Percentiles rank a stretch among this genome's conserved stretches.
phyloP scores from a whole-genome alignment of 1,284 basidiomycete genomes.

The Leccinum glutinopallens region DNA sequence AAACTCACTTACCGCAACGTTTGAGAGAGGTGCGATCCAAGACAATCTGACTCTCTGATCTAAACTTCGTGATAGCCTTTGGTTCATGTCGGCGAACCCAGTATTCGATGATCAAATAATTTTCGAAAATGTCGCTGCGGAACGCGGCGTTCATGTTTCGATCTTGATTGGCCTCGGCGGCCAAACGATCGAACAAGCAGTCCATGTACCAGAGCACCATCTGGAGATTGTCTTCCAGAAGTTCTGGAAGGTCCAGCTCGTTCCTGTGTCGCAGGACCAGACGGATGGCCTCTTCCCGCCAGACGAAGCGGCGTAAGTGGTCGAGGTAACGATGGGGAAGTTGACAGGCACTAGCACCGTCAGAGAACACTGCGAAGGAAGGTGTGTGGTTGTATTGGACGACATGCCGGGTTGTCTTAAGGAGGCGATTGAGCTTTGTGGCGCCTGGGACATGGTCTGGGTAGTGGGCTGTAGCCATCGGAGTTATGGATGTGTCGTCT shows the following conservation, averaged over 20 bases:
- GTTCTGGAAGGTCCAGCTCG: neutral
- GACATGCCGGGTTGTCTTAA: neutral
- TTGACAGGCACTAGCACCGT: neutral
- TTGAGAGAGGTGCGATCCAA: neutral
- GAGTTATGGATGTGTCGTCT: no score
- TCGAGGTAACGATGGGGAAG: neutral
- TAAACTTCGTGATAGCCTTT: neutral
- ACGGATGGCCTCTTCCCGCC: neutral
- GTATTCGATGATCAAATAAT: neutral
- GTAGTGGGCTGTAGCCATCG: neutral
- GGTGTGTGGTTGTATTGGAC: neutral
- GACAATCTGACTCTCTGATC: neutral
- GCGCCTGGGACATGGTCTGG: neutral
- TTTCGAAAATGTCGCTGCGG: neutral
- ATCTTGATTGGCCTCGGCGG: no score
- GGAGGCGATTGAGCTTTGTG: neutral
- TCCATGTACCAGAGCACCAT: conserved; percentile 3
- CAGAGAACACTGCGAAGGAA: neutral
- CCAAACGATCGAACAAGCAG: neutral
- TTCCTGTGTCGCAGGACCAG: neutral
- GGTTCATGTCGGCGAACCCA: conserved; percentile 1
- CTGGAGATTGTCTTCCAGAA: neutral
- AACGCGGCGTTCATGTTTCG: neutral
- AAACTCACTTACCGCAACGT: neutral
- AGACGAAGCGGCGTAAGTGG: neutral